Evolutionary conservation across 2,329 filamentous ascomycete genomes (phyloP).

Genomic region (Colletotrichum zoysiae): DNA sequence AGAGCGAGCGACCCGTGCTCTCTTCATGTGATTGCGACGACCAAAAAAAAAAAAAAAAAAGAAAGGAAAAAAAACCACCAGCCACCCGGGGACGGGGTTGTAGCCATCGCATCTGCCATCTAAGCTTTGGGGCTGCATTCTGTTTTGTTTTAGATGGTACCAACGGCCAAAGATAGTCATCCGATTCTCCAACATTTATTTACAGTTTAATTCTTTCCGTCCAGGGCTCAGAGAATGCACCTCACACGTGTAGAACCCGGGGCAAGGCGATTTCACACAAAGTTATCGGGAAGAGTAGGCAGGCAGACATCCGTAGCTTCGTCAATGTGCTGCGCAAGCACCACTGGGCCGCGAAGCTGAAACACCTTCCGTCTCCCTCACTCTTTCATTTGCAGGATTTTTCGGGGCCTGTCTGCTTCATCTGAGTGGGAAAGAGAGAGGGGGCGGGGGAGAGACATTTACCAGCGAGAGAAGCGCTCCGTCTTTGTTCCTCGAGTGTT

Average conservation of each 20-base stretch:
- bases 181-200: conserved; percentile 13
- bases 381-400: too few species aligned
- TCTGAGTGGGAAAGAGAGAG: too few species aligned
- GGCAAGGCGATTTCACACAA: neutral
- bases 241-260: neutral
- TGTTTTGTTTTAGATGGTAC: conserved; percentile 15
- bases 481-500: conserved; percentile 6
- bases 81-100: neutral
- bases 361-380: neutral
- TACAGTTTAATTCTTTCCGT: neutral
- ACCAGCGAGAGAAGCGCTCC: neutral
- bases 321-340: neutral
- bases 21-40: conserved; percentile 22
- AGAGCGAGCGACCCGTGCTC: neutral
- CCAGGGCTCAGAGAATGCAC: neutral
- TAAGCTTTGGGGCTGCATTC: conserved; percentile 4
- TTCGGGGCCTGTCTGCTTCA: too few species aligned
- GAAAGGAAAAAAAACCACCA: neutral
- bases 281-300: neutral
- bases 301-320: neutral
- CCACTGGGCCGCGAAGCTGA: neutral
- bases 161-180: conserved; percentile 5
- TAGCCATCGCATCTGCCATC: conserved; percentile 15
- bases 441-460: neutral
- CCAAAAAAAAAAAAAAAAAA: neutral